Evolutionary conservation across 805 yeast genomes (phyloP).

Genomic region (Wickerhamiella dianesei): DNA sequence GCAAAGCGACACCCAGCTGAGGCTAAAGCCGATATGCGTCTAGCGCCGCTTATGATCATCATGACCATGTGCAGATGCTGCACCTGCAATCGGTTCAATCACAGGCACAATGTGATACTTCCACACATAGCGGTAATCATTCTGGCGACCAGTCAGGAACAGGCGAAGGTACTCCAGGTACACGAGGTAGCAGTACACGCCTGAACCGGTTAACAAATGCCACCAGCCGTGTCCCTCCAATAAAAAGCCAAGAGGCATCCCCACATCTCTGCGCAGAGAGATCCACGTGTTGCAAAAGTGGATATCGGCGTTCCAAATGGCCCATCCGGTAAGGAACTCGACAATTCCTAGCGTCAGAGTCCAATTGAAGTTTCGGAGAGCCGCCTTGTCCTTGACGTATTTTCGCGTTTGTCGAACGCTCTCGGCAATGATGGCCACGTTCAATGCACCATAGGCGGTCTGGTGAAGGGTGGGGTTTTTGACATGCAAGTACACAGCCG

Average conservation of each 20-base stretch:
- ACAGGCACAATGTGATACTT: slow-evolving; percentile 36
- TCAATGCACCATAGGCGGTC: slow-evolving; percentile 65
- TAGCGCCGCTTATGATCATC: neutral
- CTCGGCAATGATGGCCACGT: slow-evolving; percentile 54
- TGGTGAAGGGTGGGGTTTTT: slow-evolving; percentile 85
- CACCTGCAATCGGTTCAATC: slow-evolving; percentile 5
- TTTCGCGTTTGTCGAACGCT: slow-evolving; percentile 38
- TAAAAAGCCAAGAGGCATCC: slow-evolving; percentile 75
- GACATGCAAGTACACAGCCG: slow-evolving; percentile 55
- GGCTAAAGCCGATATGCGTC: too few species aligned
- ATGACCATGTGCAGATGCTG: neutral
- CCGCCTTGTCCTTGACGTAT: slow-evolving; percentile 32
- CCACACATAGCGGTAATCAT: slow-evolving; percentile 46
- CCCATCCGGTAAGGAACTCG: slow-evolving; percentile 59
- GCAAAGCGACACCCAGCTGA: too few species aligned
- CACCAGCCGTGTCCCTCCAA: slow-evolving; percentile 97
- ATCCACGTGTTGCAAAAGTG: slow-evolving; percentile 56
- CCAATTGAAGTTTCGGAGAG: slow-evolving; percentile 36
- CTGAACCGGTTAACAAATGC: slow-evolving; percentile 61
- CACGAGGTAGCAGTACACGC: slow-evolving; percentile 74
- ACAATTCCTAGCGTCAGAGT: slow-evolving; percentile 48
- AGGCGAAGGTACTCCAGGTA: slow-evolving; percentile 65
- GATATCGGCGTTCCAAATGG: slow-evolving; percentile 82
- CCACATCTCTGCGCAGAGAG: slow-evolving; percentile 44
- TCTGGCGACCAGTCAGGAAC: slow-evolving; percentile 44